Evolutionary conservation across 768 basidiomycete genomes (phyloP).

Genomic region (Hericium coralloides): DNA sequence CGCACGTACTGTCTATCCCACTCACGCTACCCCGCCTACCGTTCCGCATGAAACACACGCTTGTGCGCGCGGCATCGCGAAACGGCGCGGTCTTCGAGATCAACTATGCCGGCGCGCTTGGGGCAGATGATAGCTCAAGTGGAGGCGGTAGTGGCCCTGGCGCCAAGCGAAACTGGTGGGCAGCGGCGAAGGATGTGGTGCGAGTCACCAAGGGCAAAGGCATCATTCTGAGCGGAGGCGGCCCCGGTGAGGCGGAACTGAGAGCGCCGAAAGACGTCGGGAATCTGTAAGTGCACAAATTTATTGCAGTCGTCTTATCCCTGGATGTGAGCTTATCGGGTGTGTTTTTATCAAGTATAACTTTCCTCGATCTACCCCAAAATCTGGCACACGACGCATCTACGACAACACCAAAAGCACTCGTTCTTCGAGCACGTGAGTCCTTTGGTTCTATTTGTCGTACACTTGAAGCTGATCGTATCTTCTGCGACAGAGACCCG

Average conservation of each 20-base stretch:
- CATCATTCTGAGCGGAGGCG: slow-evolving; percentile 64
- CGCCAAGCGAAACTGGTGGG: slow-evolving; percentile 81
- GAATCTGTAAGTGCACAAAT: slow-evolving; percentile 45
- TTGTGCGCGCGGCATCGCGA: slow-evolving; percentile 70
- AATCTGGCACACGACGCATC: slow-evolving; percentile 57
- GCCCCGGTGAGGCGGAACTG: slow-evolving; percentile 48
- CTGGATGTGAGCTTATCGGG: not conserved
- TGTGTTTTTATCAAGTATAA: slow-evolving; percentile 35
- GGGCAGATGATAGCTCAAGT: slow-evolving; percentile 43
- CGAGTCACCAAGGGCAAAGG: slow-evolving; percentile 78
- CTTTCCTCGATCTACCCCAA: slow-evolving; percentile 59
- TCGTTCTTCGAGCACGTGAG: slow-evolving; percentile 69
- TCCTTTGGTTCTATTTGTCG: slow-evolving; percentile 6
- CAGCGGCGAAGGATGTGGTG: slow-evolving; percentile 62
- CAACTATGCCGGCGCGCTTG: slow-evolving; percentile 65
- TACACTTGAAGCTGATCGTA: not conserved
- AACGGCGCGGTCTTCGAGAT: slow-evolving; percentile 83
- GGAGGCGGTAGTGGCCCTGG: slow-evolving; percentile 45
- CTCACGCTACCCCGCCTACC: slow-evolving; percentile 70
- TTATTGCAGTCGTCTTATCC: not conserved
- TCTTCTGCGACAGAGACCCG: slow-evolving; percentile 51
- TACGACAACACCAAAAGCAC: slow-evolving; percentile 52
- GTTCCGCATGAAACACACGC: slow-evolving; percentile 76
- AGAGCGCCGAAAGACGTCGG: slow-evolving; percentile 65
- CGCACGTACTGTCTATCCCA: slow-evolving; percentile 75